A percentile compares a stretch with the other conserved stretches of the same genome.
Conservation (phyloP, 306 rosid genomes). For the Sophora flavescens region DNA sequence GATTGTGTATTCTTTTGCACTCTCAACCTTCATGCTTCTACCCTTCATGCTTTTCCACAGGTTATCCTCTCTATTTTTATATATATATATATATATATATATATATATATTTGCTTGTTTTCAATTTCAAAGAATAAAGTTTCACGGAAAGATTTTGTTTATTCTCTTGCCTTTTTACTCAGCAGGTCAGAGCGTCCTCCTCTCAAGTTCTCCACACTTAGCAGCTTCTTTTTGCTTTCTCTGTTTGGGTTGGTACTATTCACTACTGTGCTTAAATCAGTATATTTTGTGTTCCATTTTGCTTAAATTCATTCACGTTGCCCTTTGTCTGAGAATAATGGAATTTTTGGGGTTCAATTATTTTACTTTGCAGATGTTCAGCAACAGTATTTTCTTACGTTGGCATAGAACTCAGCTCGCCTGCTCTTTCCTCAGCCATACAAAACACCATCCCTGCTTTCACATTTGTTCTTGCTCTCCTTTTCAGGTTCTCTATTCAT, state of each 20-base stretch:
- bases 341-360: neutral
- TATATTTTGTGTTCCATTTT: neutral
- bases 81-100: no score
- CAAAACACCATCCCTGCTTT: conserved; percentile 65
- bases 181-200: conserved; percentile 52
- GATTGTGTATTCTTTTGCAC: conserved; percentile 45
- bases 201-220: conserved; percentile 42
- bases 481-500: conserved; percentile 52
- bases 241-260: conserved; percentile 45
- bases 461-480: conserved; percentile 62
- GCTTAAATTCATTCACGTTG: neutral
- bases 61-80: neutral
- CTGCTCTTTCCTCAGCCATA: conserved; percentile 57
- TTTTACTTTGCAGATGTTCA: conserved; percentile 40
- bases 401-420: conserved; percentile 64
- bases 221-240: conserved; percentile 50
- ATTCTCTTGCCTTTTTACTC: neutral
- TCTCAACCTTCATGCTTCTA: conserved; percentile 44
- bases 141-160: neutral
- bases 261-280: neutral
- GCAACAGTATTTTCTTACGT: conserved; percentile 45
- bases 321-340: neutral
- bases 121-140: neutral
- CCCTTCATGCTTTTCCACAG: conserved; percentile 46
- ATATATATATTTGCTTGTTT: neutral